phyloP scores from a whole-genome alignment of 2,329 filamentous ascomycete species.

The Zymoseptoria crescenta region DNA sequence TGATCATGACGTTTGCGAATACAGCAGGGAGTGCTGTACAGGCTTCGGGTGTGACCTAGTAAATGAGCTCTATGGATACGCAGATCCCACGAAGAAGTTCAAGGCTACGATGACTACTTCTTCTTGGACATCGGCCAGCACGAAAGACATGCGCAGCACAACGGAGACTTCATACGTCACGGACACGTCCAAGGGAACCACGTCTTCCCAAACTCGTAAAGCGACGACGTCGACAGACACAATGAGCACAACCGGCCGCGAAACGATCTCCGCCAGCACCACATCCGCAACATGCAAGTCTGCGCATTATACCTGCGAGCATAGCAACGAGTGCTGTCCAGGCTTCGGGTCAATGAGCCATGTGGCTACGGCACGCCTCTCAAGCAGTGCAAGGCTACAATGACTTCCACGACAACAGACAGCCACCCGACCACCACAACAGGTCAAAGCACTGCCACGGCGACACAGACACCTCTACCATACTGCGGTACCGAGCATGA shows the following conservation, averaged over 20 bases:
- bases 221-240: background rate
- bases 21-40: background rate
- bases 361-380: background rate
- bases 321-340: background rate
- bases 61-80: background rate
- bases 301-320: too few species aligned
- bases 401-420: too few species aligned
- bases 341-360: background rate
- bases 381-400: background rate
- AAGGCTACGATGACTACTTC: background rate
- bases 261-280: background rate
- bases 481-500: background rate
- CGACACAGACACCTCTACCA: background rate
- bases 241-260: background rate
- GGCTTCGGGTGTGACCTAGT: background rate
- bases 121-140: background rate
- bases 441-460: background rate
- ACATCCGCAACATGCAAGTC: too few species aligned
- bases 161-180: too few species aligned
- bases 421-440: background rate
- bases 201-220: background rate
- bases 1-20: background rate
- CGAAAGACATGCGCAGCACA: too few species aligned
- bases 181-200: too few species aligned
- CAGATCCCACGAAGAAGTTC: background rate